Conservation (phyloP, 345 rosid species). For the Acer negundo region DNA sequence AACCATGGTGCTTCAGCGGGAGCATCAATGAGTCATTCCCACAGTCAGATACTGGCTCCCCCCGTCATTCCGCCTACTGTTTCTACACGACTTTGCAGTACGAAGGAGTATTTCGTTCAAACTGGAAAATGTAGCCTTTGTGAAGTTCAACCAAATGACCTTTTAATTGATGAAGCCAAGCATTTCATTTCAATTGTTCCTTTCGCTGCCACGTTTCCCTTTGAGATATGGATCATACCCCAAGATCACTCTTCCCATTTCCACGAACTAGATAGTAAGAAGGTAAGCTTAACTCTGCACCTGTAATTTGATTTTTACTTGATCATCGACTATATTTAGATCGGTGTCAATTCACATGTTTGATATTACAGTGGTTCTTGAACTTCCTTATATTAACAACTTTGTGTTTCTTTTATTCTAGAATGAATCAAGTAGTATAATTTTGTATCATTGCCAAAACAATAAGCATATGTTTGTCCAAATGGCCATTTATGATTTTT, state of each 20-base stretch:
- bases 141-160: constrained; percentile 50
- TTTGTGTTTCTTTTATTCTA: neutral
- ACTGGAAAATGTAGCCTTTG: constrained; percentile 76
- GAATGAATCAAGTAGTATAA: neutral
- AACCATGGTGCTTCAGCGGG: constrained; percentile 94
- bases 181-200: constrained; percentile 69
- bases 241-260: constrained; percentile 66
- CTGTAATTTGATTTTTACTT: neutral
- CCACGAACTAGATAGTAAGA: constrained; percentile 57
- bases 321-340: neutral
- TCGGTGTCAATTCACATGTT: neutral
- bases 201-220: constrained; percentile 66
- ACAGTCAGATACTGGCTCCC: constrained; percentile 82
- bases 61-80: constrained; percentile 75
- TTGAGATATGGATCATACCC: constrained; percentile 90
- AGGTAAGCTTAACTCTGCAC: constrained; percentile 34
- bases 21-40: constrained; percentile 93
- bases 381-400: neutral
- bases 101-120: constrained; percentile 54
- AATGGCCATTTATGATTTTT: neutral
- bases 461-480: neutral
- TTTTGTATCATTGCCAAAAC: neutral
- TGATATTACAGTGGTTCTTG: neutral
- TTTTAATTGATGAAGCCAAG: constrained; percentile 56
- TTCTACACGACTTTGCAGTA: constrained; percentile 52